phyloP scores from a whole-genome alignment of 75 land plant genomes.

The Isoetes taiwanensis region DNA sequence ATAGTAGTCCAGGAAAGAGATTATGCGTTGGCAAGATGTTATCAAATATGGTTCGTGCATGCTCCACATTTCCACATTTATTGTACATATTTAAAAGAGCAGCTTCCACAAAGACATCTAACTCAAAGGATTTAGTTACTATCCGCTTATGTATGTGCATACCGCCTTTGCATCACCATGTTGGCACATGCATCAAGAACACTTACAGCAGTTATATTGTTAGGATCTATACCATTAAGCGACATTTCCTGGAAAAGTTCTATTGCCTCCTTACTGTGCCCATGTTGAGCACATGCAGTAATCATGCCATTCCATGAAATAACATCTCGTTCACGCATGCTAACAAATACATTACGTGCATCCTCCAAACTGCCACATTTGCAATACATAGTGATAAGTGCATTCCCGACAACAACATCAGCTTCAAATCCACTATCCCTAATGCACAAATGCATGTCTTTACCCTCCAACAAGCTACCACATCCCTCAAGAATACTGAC shows the following conservation, averaged over 20 bases:
- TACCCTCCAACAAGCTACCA: neutral
- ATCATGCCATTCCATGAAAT: neutral
- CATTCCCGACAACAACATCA: slow-evolving; percentile 3
- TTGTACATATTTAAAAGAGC: neutral
- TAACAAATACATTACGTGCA: neutral
- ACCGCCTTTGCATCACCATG: too few relatives aligned
- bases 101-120: neutral
- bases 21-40: neutral
- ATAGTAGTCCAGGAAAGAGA: neutral
- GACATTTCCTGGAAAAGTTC: neutral
- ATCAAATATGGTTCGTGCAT: neutral
- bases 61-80: neutral
- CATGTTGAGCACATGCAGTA: neutral
- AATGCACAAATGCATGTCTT: neutral
- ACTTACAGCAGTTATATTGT: too few relatives aligned
- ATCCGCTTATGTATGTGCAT: too few relatives aligned
- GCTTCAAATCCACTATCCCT: neutral
- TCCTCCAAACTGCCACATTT: slow-evolving; percentile 1
- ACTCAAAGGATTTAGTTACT: too few relatives aligned
- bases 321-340: neutral
- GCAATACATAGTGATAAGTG: neutral
- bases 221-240: too few relatives aligned
- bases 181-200: too few relatives aligned
- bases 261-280: neutral
- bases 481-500: neutral